These are phyloP conservation scores for Lachancea kluyveri DNA, from an alignment of 805 yeast species.

Conservation along the genomic window DNA sequence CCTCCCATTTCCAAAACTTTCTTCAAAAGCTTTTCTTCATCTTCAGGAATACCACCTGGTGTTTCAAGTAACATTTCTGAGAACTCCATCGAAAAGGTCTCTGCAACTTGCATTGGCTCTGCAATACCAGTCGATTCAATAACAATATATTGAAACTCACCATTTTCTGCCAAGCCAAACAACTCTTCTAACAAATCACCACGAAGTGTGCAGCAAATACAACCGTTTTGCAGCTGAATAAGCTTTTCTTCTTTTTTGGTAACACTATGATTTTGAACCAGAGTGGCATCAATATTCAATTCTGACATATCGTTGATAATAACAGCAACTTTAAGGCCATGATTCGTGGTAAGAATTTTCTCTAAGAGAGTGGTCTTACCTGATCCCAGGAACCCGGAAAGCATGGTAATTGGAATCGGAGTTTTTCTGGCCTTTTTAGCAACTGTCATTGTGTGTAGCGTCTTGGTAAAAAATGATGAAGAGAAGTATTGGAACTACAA, in stretches of 20 bases:
- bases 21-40: conserved; percentile 16
- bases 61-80: conserved; percentile 31
- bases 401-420: conserved; percentile 40
- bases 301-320: conserved; percentile 41
- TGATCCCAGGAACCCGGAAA: conserved; percentile 42
- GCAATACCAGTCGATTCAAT: conserved; percentile 44
- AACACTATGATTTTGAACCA: conserved; percentile 35
- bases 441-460: conserved; percentile 1
- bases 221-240: conserved; percentile 42
- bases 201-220: conserved; percentile 43
- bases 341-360: conserved; percentile 34
- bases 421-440: conserved; percentile 7
- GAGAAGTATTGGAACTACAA: no score
- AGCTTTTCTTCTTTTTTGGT: conserved; percentile 38
- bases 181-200: conserved; percentile 42
- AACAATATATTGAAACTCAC: conserved; percentile 36
- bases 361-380: conserved; percentile 45
- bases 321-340: conserved; percentile 39
- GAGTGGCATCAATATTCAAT: conserved; percentile 39
- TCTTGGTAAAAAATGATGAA: no score
- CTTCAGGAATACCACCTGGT: conserved; percentile 17
- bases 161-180: conserved; percentile 30
- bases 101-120: conserved; percentile 47
- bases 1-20: conserved; percentile 36
- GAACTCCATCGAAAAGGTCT: conserved; percentile 40